phyloP scores from a whole-genome alignment of 2,329 filamentous ascomycete genomes.

The Verticillium klebahnii region DNA sequence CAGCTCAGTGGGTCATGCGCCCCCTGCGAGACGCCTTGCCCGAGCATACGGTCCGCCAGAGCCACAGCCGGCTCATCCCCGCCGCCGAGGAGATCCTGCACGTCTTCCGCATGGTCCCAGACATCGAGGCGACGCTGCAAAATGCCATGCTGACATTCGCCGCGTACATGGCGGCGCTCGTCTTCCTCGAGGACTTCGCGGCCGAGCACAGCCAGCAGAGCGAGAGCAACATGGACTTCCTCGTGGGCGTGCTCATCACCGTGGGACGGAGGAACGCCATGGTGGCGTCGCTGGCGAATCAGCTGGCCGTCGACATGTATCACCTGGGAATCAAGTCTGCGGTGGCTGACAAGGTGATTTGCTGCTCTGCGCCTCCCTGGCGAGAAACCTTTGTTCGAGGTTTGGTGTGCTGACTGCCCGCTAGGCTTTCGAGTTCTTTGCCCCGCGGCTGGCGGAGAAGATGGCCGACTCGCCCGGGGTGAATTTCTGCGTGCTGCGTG shows the following conservation, averaged over 20 bases:
- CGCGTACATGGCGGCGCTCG: conserved; percentile 62
- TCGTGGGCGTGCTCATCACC: background rate
- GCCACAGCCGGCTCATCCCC: conserved; percentile 61
- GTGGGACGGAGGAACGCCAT: background rate
- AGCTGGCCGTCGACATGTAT: background rate
- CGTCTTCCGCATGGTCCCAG: conserved; percentile 59
- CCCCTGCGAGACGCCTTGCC: conserved; percentile 40
- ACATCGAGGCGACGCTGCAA: conserved; percentile 38
- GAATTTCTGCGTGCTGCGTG: background rate
- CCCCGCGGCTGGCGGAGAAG: background rate
- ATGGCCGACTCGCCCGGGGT: background rate
- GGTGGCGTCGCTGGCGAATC: background rate
- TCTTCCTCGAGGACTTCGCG: conserved; percentile 52
- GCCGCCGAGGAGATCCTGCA: conserved; percentile 62
- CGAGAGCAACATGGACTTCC: background rate
- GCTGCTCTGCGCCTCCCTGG: background rate
- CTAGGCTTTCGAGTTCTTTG: background rate
- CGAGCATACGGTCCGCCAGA: conserved; percentile 53
- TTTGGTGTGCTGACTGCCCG: background rate
- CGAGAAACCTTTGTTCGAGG: background rate
- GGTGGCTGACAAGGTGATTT: background rate
- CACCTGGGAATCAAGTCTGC: background rate
- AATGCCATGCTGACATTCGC: conserved; percentile 67
- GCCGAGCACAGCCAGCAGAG: background rate
- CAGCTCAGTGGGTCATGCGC: background rate